Evolutionary conservation across 345 rosid species (phyloP), one percentile per base, ranked within the genome.

Genomic region (Aquilaria sinensis): DNA sequence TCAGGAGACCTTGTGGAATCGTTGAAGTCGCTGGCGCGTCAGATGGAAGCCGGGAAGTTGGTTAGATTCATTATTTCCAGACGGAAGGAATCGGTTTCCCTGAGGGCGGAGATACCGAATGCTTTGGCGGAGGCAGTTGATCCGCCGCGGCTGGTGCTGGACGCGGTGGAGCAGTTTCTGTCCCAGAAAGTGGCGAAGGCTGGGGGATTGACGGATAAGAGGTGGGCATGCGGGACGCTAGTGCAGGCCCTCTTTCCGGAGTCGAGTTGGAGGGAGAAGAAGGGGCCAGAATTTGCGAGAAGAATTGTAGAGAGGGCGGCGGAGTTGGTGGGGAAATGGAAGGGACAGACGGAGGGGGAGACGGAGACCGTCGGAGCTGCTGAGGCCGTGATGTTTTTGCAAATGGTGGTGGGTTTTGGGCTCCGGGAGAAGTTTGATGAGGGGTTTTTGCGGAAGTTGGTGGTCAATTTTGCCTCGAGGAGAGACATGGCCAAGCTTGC

Each of bases 401-500:
- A 79, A 37, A 76, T 81, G 70, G 82, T 79, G 61, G 67, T 75
- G 47, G 79, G 78, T 16, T 81, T 81, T 15, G 70, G 82, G 37
- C 72, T 84, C 76, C 69, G 55, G 61, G 62, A 66, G 13, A 75
- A 57, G 70, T 75, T 84, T 50, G 84, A 79, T 55, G 73, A 79
- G 53, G 76, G 57, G 47, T 81, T 73, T 45, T 67, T 79, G 75
- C 77, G 75, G 77, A 81, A 75, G 52, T 54, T 81, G 73, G 81
- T 84, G 67, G 12, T 79, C 73, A 75, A 81, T 31, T 69, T 73
- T 56, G 75, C 86, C 1, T 53, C 81, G 5, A 63, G 89, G 58
- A 81, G 86, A 66, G 86, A 84, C 66, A 77, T 84, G 78, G 80
- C 86, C 5, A 84, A 68, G 72, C 73, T 81, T 13, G 86, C 84